Evolutionary conservation across 495 filamentous ascomycete species (phyloP).

Genomic region (Cercophora newfieldiana): DNA sequence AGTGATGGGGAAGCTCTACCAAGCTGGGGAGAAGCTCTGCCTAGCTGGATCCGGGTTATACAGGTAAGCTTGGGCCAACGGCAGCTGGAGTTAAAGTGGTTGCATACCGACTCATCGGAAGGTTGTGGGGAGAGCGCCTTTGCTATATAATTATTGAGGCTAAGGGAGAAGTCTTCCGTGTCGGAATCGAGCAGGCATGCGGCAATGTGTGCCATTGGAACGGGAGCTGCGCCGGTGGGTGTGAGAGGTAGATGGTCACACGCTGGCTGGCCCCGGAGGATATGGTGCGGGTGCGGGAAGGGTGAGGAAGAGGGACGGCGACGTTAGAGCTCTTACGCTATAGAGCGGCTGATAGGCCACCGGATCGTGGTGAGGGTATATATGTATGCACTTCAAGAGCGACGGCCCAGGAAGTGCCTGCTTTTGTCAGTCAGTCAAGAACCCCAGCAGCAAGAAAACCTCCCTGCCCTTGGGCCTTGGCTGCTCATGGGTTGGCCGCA

Average conservation of each 20-base stretch:
- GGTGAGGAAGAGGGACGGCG: constrained; percentile 29
- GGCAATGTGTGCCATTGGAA: constrained; percentile 52
- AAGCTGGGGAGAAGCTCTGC: constrained; percentile 35
- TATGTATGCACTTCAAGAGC: constrained; percentile 27
- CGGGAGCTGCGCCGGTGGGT: constrained; percentile 27
- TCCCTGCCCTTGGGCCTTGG: neutral
- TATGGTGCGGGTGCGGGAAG: constrained; percentile 29
- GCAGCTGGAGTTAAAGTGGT: constrained; percentile 29
- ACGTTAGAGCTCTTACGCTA: constrained; percentile 24
- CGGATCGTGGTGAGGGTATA: constrained; percentile 32
- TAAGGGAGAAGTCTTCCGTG: constrained; percentile 34
- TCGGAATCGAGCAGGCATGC: constrained; percentile 44
- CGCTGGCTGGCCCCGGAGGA: constrained; percentile 32
- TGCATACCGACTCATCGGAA: constrained; percentile 49
- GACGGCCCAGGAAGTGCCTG: constrained; percentile 24
- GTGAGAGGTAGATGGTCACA: constrained; percentile 36
- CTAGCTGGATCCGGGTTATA: constrained; percentile 27
- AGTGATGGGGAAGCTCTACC: constrained; percentile 37
- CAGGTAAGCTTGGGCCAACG: constrained; percentile 32
- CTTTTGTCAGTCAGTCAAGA: constrained; percentile 24
- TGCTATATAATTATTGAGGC: constrained; percentile 50
- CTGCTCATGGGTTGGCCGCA: constrained; percentile 18
- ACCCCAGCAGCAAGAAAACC: constrained; percentile 3
- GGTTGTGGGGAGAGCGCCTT: constrained; percentile 43
- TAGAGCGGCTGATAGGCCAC: constrained; percentile 30